Conservation (phyloP, 1,139 yeast genomes). For the Candida labiduridarum region DNA sequence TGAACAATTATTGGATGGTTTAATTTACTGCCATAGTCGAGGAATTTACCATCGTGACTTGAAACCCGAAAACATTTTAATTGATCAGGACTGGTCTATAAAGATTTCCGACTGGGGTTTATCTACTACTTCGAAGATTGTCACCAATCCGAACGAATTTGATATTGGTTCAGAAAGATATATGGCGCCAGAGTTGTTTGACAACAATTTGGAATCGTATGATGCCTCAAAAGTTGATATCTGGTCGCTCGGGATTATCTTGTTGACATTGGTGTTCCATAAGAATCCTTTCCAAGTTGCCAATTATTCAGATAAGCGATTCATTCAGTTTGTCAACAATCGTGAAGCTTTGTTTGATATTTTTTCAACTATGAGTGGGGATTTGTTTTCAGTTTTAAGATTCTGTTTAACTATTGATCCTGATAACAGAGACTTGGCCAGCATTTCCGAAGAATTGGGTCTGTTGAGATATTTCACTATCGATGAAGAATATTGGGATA, state of each 20-base stretch:
- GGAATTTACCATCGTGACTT: conserved; percentile 85
- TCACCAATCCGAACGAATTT: conserved; percentile 61
- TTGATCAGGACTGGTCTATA: conserved; percentile 77
- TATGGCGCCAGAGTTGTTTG: conserved; percentile 95
- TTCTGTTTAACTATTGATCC: conserved; percentile 86
- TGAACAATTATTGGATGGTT: conserved; percentile 74
- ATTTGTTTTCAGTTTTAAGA: conserved; percentile 80
- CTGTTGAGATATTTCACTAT: conserved; percentile 73
- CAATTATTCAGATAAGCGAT: conserved; percentile 80
- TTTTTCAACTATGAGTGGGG: conserved; percentile 86
- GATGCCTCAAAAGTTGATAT: conserved; percentile 88
- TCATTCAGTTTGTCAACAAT: conserved; percentile 82
- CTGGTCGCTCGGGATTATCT: conserved; percentile 90
- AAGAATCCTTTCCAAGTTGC: conserved; percentile 90
- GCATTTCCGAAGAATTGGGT: conserved; percentile 61
- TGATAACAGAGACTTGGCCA: conserved; percentile 67
- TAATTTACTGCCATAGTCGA: conserved; percentile 72
- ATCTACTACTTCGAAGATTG: conserved; percentile 66
- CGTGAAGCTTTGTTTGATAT: conserved; percentile 92
- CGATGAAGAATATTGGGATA: conserved; percentile 70
- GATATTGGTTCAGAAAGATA: conserved; percentile 94
- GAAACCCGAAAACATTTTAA: conserved; percentile 86
- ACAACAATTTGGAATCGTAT: conserved; percentile 60
- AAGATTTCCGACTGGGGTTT: conserved; percentile 92
- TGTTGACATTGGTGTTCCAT: conserved; percentile 84